Conservation (phyloP, 2,329 filamentous ascomycete genomes). For the Pseudogymnoascus sp. region DNA sequence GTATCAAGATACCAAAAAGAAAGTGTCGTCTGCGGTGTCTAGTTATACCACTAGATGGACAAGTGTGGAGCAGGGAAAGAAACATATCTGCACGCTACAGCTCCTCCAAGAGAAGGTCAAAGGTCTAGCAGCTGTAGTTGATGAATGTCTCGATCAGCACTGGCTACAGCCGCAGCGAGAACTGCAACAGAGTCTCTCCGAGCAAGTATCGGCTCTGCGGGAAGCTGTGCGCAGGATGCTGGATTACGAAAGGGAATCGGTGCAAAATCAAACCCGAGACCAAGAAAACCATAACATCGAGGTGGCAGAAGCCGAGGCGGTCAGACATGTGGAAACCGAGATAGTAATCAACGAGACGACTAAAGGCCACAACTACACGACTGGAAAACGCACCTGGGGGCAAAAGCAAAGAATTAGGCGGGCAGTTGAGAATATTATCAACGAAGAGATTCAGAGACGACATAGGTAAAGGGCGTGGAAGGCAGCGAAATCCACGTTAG, state of each 20-base stretch:
- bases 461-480: neutral
- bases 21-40: neutral
- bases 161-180: neutral
- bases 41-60: neutral
- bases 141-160: neutral
- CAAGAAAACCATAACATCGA: neutral
- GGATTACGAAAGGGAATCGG: neutral
- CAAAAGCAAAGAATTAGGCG: neutral
- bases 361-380: neutral
- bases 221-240: neutral
- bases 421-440: neutral
- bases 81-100: neutral
- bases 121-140: neutral
- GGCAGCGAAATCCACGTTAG: neutral
- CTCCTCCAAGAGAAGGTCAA: neutral
- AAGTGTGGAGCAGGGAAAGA: neutral
- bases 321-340: neutral
- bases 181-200: neutral
- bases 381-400: neutral
- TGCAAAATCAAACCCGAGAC: neutral
- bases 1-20: too few species aligned
- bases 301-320: neutral
- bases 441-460: neutral
- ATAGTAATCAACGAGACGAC: neutral
- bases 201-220: neutral